Conservation (phyloP, 345 rosid species). For the Heritiera littoralis region DNA sequence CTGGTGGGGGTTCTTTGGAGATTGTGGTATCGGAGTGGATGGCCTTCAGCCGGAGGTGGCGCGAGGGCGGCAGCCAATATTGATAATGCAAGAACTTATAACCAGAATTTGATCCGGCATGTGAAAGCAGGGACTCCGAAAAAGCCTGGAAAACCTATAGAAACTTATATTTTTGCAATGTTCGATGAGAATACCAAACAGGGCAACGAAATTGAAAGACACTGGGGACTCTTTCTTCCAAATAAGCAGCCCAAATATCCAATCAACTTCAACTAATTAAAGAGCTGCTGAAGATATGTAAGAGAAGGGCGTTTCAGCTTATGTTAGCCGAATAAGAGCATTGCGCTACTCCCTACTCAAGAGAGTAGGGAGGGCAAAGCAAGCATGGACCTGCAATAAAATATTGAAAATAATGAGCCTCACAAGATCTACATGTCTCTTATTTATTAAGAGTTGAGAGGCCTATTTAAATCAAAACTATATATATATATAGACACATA, state of each 20-base stretch:
- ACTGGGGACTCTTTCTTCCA: constrained; percentile 1
- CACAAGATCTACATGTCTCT: too few relatives aligned
- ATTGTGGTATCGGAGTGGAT: constrained; percentile 29
- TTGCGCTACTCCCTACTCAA: too few relatives aligned
- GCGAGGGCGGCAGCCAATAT: background rate
- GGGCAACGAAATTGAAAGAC: background rate
- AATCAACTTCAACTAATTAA: background rate
- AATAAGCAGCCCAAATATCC: background rate
- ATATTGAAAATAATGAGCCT: too few relatives aligned
- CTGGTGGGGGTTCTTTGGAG: constrained; percentile 15
- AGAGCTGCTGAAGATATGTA: too few relatives aligned
- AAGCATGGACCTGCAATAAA: too few relatives aligned
- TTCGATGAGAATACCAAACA: constrained; percentile 23
- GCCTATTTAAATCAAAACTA: too few relatives aligned
- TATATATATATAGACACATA: too few relatives aligned
- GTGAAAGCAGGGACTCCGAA: constrained; percentile 33
- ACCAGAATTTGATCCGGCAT: constrained; percentile 17
- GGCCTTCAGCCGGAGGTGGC: constrained; percentile 32
- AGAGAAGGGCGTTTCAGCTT: too few relatives aligned
- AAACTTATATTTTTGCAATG: constrained; percentile 29
- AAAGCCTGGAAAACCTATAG: constrained; percentile 25
- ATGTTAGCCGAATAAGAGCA: too few relatives aligned
- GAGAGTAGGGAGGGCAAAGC: too few relatives aligned
- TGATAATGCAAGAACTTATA: constrained; percentile 27
- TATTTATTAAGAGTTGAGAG: too few relatives aligned